Base-by-base conservation (phyloP, 805 yeast genomes). In the Starmerella bombicola region DNA sequence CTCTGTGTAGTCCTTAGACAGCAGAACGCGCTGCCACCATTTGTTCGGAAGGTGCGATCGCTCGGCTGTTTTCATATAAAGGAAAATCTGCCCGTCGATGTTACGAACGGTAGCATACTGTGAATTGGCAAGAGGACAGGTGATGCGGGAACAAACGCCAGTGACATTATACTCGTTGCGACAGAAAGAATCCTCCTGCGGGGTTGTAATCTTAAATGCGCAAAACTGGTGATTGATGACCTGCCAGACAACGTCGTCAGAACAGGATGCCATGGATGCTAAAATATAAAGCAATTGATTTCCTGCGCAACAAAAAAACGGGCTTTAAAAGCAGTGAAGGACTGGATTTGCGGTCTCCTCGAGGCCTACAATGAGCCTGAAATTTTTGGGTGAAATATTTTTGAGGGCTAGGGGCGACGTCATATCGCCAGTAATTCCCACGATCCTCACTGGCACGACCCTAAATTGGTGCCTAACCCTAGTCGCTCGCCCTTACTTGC, bases 1-100 rank as follows among this genome's bases (percentile, higher is more conserved):
- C 59, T 74, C 80, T 39, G 78, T 71, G 60, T 85, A 91, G 61
- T 91, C 86, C 62, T 83, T 85, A 35, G 91, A 80, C 46, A 91
- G 69, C 61, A 78, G 80, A 57, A 91, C 80, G 55, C 96, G 73
- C 64, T 91, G 96, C 99, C 99, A 91, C 59, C 83, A 66, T 54
- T 80, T 80, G 33, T 81, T 75, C 12, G 99, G 99, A 48, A 85
- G 81, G 59, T 91, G 97, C 17, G 94, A 93, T 64, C 99, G 76
- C 66, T 91, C 99, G 1, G 93, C 94, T 1, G 97, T 91, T 61
- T 91, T 91, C 84, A 91, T 91, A 64, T 91, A 91, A 5, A 61
- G 47, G 34, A 57, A 60, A 28, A 59, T 51, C 35, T 55, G 47
- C 22, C 65, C 65, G 35, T 60, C 56, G 17, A 61, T 55, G 41